Percentiles rank a stretch among this genome's conserved stretches.
Evolutionary conservation across 2,329 filamentous ascomycete species (phyloP).

Genomic region (Bisporella sp.): DNA sequence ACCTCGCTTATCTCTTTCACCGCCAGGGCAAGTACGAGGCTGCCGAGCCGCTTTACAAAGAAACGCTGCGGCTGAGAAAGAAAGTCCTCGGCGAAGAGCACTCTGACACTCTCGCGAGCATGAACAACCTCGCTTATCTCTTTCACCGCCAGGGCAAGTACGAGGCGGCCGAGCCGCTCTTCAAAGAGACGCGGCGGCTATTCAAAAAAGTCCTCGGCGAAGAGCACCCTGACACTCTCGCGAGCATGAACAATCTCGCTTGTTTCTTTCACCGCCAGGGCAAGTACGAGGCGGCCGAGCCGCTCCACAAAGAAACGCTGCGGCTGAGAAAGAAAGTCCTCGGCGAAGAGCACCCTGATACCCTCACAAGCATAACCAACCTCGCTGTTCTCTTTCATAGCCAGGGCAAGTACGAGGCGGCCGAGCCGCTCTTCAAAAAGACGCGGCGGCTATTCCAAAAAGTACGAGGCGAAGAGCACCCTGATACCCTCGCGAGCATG

Average conservation of each 20-base stretch:
- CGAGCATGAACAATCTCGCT: neutral
- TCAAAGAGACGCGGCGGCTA: too few relatives aligned
- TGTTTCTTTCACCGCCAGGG: neutral
- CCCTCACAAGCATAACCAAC: constrained; percentile 2
- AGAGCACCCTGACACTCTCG: constrained; percentile 1
- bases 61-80: constrained; percentile 10
- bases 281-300: constrained; percentile 2
- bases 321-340: neutral
- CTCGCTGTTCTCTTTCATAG: neutral
- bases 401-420: neutral
- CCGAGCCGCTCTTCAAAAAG: neutral
- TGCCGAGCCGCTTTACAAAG: too few relatives aligned
- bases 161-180: too few relatives aligned
- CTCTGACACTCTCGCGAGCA: too few relatives aligned
- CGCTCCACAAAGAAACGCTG: constrained; percentile 1
- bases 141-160: too few relatives aligned
- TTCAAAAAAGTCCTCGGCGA: too few relatives aligned
- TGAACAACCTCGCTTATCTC: too few relatives aligned
- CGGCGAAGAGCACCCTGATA: neutral
- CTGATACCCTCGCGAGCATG: constrained; percentile 3
- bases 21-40: neutral
- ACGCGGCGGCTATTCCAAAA: neutral
- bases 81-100: neutral
- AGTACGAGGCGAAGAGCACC: neutral
- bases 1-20: neutral